phyloP scores from a whole-genome alignment of 2,329 filamentous ascomycete genomes.

The Pseudogymnoascus sp. region DNA sequence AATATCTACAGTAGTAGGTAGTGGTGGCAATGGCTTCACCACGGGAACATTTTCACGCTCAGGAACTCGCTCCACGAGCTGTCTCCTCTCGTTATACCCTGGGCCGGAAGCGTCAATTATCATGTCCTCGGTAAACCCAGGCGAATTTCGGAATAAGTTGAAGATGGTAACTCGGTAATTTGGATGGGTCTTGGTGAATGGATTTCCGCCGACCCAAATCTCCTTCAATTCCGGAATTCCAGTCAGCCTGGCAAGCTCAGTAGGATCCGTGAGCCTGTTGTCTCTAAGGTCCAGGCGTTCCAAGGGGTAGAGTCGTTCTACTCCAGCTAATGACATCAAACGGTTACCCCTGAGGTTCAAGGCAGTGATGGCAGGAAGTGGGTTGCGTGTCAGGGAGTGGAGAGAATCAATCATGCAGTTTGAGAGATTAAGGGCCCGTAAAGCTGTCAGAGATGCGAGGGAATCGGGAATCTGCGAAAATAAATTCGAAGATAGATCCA shows the following conservation, averaged over 20 bases:
- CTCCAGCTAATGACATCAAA: slow-evolving; percentile 76
- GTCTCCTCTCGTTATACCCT: slow-evolving; percentile 76
- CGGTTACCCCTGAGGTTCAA: slow-evolving; percentile 87
- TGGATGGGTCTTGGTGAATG: slow-evolving; percentile 79
- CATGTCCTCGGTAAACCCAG: slow-evolving; percentile 85
- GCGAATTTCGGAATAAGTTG: slow-evolving; percentile 86
- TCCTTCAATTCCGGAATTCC: slow-evolving; percentile 86
- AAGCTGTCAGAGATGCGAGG: slow-evolving; percentile 72
- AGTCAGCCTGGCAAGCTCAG: slow-evolving; percentile 81
- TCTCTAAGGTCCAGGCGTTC: slow-evolving; percentile 88
- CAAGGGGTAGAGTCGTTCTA: slow-evolving; percentile 80
- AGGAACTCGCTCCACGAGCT: slow-evolving; percentile 72
- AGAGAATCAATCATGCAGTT: slow-evolving; percentile 97
- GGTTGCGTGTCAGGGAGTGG: slow-evolving; percentile 76
- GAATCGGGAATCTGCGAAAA: slow-evolving; percentile 94
- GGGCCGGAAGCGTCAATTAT: slow-evolving; percentile 79
- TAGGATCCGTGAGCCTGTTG: slow-evolving; percentile 84
- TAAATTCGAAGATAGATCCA: slow-evolving; percentile 87
- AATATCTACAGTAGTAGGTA: slow-evolving; percentile 53
- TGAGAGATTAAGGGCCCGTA: slow-evolving; percentile 89
- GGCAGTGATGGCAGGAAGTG: slow-evolving; percentile 86
- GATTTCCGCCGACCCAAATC: slow-evolving; percentile 87
- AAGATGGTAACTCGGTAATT: slow-evolving; percentile 86
- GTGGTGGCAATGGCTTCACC: slow-evolving; percentile 57
- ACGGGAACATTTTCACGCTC: slow-evolving; percentile 71